Base-by-base conservation (phyloP, 2,329 filamentous ascomycete species). In the Talaromyces sp. region DNA sequence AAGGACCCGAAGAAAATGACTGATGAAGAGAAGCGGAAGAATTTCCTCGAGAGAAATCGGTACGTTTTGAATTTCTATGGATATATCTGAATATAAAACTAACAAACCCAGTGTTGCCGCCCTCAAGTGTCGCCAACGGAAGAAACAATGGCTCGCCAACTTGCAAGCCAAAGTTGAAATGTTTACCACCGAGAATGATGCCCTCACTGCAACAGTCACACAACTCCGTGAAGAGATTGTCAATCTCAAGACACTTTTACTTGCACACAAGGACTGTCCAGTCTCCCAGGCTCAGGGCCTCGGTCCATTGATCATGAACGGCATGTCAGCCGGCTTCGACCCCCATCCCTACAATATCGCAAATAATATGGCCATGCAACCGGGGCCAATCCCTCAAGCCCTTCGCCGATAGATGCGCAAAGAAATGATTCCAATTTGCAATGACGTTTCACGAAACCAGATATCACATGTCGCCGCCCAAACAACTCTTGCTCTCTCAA, bases 71-170 rank as follows among this genome's bases (percentile, higher is more conserved):
- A n/a, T 8, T 7, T n/a, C 78, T 56, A 26, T 24, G 46, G 4
- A 54, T 21, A n/a, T n/a, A 17, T 9, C 12, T 31, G 6, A 21
- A 51, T 21, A 26, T 26, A 17, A 27, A 62, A 62, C 38, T 27
- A 29, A 26, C 21, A 3, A 3, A 29, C 3, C 8, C 65, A 97
- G 94, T 72, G 92, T 99, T 65, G 94, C 94, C 64, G 94, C 94
- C 3, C 81, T 99, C 62, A 99, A 99, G 73, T 99, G 94, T 76
- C 89, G 94, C 63, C 94, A 99, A 75, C 86, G 94, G 21, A 99
- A 99, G 83, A 99, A 99, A 83, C 94, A 97, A 73, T 99, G 94
- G 94, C 84, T 97, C 61, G 90, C 90, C 32, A 97, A 96, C 67
- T 83, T 99, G 1, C 94, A 99, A 74, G 85, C 86, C 59, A 97